phyloP scores from a whole-genome alignment of 768 basidiomycete species.

The Serpula lacrymans region DNA sequence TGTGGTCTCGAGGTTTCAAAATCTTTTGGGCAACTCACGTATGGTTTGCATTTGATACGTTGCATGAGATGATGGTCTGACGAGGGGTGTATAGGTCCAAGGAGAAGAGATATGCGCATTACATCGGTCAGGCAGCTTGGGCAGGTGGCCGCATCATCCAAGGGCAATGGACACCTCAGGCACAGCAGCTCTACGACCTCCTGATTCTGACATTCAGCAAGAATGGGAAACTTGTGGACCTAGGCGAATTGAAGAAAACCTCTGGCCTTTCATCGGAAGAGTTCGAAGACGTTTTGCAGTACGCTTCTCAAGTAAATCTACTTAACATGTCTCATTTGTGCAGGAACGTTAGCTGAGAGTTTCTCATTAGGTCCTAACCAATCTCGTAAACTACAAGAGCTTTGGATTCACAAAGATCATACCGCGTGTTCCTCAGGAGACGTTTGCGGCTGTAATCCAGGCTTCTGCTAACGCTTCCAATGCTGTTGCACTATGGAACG shows the following conservation, averaged over 20 bases:
- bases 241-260: constrained; percentile 47
- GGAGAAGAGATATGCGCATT: constrained; percentile 81
- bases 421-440: constrained; percentile 59
- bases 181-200: constrained; percentile 64
- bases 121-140: constrained; percentile 71
- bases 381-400: constrained; percentile 64
- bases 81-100: constrained; percentile 44
- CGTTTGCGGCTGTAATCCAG: constrained; percentile 61
- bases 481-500: constrained; percentile 59
- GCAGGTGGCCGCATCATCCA: constrained; percentile 82
- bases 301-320: constrained; percentile 59
- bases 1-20: constrained; percentile 67
- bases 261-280: constrained; percentile 56
- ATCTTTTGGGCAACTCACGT: constrained; percentile 71
- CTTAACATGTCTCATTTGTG: neutral
- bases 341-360: neutral
- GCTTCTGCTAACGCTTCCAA: constrained; percentile 56
- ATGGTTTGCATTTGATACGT: constrained; percentile 8
- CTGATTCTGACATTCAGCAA: constrained; percentile 67
- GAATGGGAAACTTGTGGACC: constrained; percentile 53
- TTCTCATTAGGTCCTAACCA: constrained; percentile 34
- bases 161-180: constrained; percentile 78
- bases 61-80: neutral
- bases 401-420: constrained; percentile 88
- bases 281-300: constrained; percentile 71